These are phyloP conservation scores for Dothiorella sarmentorum DNA, from an alignment of 2,329 filamentous ascomycete species.

Conservation along the genomic window DNA sequence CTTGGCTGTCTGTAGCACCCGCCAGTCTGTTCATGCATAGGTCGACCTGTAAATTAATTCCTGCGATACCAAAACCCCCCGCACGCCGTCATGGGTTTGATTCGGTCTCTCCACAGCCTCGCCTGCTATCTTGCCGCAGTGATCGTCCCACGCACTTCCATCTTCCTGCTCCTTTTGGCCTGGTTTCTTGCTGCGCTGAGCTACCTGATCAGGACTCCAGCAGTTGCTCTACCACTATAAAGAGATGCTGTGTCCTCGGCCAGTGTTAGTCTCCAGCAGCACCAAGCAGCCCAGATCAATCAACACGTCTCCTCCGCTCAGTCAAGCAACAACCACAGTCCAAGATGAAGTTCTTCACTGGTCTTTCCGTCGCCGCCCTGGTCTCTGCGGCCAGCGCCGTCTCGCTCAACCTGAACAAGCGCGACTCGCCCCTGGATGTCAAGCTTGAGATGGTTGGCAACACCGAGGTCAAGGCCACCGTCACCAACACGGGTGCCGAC, in stretches of 20 bases:
- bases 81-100: not conserved
- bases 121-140: slow-evolving; percentile 10
- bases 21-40: slow-evolving; percentile 1
- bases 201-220: not conserved
- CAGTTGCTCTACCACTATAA: not conserved
- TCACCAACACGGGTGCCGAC: slow-evolving; percentile 52
- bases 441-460: slow-evolving; percentile 41
- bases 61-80: not conserved
- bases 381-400: not conserved
- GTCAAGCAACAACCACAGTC: not conserved
- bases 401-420: not conserved
- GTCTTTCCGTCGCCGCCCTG: not conserved
- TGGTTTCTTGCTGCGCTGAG: not conserved
- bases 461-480: slow-evolving; percentile 51
- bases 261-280: not conserved
- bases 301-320: not conserved
- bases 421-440: not conserved
- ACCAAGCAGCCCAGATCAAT: slow-evolving; percentile 15
- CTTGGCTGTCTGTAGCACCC: not conserved
- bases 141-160: slow-evolving; percentile 2
- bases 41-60: slow-evolving; percentile 4
- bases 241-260: not conserved
- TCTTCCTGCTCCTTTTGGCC: slow-evolving; percentile 10
- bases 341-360: not conserved
- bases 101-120: not conserved